Evolutionary conservation across 148 eudicot species (phyloP).

Genomic region (Fagopyrum tataricum): DNA sequence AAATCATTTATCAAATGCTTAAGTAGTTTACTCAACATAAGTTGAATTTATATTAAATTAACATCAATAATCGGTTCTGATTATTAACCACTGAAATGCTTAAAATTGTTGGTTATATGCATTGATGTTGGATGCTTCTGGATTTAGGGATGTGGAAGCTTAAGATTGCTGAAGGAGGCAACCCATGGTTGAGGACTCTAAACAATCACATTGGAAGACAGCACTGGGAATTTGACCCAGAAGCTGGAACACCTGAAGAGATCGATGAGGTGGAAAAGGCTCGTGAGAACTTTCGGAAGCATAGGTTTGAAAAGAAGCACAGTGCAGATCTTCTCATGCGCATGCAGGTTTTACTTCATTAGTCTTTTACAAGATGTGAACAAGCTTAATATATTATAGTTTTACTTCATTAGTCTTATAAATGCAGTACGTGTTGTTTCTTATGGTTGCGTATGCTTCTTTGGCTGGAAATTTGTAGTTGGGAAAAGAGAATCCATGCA

Average conservation of each 20-base stretch:
- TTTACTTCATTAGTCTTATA: not conserved
- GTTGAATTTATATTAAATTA: not conserved
- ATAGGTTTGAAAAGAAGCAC: slow-evolving; percentile 69
- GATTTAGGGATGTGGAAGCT: slow-evolving; percentile 76
- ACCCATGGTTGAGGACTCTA: slow-evolving; percentile 54
- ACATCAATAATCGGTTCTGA: not conserved
- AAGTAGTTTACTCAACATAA: not conserved
- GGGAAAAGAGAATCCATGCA: slow-evolving; percentile 47
- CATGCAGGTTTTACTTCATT: slow-evolving; percentile 42
- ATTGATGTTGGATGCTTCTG: not conserved
- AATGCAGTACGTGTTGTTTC: not conserved
- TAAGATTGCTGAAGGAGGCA: slow-evolving; percentile 72
- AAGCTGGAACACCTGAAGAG: slow-evolving; percentile 53
- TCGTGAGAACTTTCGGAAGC: slow-evolving; percentile 39
- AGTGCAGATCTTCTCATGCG: slow-evolving; percentile 91
- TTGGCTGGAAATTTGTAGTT: slow-evolving; percentile 33
- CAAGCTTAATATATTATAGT: not conserved
- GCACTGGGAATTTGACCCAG: slow-evolving; percentile 82
- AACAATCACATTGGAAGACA: slow-evolving; percentile 86
- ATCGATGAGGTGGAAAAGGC: slow-evolving; percentile 49
- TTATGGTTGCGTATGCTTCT: not conserved
- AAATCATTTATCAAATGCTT: not conserved
- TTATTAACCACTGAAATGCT: not conserved
- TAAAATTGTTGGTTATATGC: not conserved
- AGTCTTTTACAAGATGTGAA: not conserved